Evolutionary conservation across 2,329 filamentous ascomycete species (phyloP).

Genomic region (Pseudocercospora crystallina): DNA sequence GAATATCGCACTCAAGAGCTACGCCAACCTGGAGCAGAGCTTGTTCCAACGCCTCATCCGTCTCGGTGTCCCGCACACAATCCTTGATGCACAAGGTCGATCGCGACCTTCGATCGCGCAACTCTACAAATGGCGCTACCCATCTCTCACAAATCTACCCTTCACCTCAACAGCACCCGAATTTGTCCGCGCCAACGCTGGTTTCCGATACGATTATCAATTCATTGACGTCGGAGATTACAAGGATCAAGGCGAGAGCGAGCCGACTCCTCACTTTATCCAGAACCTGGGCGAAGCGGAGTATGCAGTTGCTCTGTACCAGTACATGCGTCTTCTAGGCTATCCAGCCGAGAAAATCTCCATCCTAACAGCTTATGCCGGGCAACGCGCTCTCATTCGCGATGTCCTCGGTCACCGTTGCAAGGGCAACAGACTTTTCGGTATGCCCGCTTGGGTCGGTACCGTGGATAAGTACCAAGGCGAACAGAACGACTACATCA

Average conservation of each 20-base stretch:
- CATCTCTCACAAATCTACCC: constrained; percentile 74
- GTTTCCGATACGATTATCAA: constrained; percentile 91
- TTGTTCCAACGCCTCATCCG: constrained; percentile 89
- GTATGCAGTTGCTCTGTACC: constrained; percentile 91
- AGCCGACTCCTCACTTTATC: constrained; percentile 90
- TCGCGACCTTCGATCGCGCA: constrained; percentile 82
- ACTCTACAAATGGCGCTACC: constrained; percentile 92
- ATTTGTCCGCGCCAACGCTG: constrained; percentile 81
- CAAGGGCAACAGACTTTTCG: constrained; percentile 79
- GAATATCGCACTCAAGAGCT: constrained; percentile 88
- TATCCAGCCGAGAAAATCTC: constrained; percentile 83
- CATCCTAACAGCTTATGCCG: constrained; percentile 91
- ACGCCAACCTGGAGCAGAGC: constrained; percentile 93
- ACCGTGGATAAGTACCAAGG: constrained; percentile 99
- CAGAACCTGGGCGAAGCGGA: constrained; percentile 97
- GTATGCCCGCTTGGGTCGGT: constrained; percentile 81
- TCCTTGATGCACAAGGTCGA: constrained; percentile 89
- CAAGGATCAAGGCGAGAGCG: constrained; percentile 82
- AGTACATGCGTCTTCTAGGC: constrained; percentile 95
- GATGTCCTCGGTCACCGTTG: constrained; percentile 86
- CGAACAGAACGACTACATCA: constrained; percentile 98
- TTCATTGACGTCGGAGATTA: constrained; percentile 96
- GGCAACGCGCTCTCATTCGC: constrained; percentile 81
- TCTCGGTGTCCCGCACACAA: constrained; percentile 86
- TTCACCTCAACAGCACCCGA: constrained; percentile 67